phyloP scores from a whole-genome alignment of 768 basidiomycete species.

The Leucocoprinus birnbaumii region DNA sequence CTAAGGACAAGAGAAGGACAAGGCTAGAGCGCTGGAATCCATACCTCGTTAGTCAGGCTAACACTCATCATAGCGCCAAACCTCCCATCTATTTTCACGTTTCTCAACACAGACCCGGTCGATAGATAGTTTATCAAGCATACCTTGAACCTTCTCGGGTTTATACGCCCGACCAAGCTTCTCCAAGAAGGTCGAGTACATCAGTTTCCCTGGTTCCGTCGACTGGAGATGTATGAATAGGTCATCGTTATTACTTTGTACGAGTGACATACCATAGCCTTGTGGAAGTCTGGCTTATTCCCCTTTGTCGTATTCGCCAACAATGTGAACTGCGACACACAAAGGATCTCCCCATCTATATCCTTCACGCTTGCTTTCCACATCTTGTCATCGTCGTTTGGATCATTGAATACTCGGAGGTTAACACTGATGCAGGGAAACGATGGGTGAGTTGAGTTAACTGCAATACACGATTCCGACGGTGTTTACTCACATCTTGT shows the following conservation, averaged over 20 bases:
- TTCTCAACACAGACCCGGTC: background rate
- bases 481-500: constrained; percentile 67
- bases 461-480: background rate
- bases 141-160: constrained; percentile 79
- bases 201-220: constrained; percentile 57
- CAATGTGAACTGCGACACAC: constrained; percentile 94
- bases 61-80: constrained; percentile 99
- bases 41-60: constrained; percentile 81
- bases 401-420: constrained; percentile 71
- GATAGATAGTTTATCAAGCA: constrained; percentile 15
- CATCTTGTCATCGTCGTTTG: constrained; percentile 50
- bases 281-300: constrained; percentile 89
- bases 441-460: constrained; percentile 9
- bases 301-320: constrained; percentile 86
- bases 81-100: constrained; percentile 61
- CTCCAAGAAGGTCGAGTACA: constrained; percentile 75
- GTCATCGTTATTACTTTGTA: no score
- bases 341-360: constrained; percentile 85
- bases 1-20: background rate
- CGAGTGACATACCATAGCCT: constrained; percentile 70
- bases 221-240: constrained; percentile 49
- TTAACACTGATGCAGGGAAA: constrained; percentile 46
- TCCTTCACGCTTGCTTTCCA: constrained; percentile 92
- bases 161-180: constrained; percentile 65
- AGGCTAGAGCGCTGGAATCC: constrained; percentile 16